Percentiles rank a stretch among this genome's conserved stretches.
phyloP scores from a whole-genome alignment of 2,329 filamentous ascomycete genomes.

The Periconia sp. region DNA sequence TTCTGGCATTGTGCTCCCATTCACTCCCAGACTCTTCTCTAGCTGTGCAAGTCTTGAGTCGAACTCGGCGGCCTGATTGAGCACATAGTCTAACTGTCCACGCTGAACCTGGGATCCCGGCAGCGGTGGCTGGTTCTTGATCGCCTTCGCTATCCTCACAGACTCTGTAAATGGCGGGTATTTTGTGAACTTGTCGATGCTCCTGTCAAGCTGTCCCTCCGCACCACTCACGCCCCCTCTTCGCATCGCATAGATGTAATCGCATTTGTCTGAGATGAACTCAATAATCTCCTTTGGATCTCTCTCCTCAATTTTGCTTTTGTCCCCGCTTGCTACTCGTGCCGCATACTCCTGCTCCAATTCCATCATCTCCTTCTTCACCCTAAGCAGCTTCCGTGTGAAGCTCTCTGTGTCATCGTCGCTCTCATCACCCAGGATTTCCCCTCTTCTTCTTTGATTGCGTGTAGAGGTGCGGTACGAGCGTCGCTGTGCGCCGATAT shows the following conservation, averaged over 20 bases:
- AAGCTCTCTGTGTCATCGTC: constrained; percentile 72
- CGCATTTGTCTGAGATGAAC: constrained; percentile 70
- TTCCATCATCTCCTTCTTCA: constrained; percentile 81
- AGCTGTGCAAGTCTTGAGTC: constrained; percentile 79
- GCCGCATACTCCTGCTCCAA: constrained; percentile 64
- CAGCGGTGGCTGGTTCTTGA: constrained; percentile 37
- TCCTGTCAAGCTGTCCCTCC: constrained; percentile 43
- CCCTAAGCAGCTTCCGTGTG: constrained; percentile 77
- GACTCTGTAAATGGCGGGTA: constrained; percentile 38
- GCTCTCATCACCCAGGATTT: constrained; percentile 73
- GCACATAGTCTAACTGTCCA: constrained; percentile 60
- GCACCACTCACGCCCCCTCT: constrained; percentile 43
- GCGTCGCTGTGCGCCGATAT: constrained; percentile 73
- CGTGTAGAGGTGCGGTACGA: constrained; percentile 80
- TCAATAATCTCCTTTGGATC: constrained; percentile 67
- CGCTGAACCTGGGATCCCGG: constrained; percentile 41
- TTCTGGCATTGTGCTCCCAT: constrained; percentile 70
- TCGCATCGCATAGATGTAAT: constrained; percentile 62
- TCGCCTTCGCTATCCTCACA: constrained; percentile 30
- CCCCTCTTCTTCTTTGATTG: constrained; percentile 67
- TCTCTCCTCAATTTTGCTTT: constrained; percentile 44
- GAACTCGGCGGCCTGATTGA: constrained; percentile 85
- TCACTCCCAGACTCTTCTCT: constrained; percentile 82
- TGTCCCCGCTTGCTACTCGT: constrained; percentile 51
- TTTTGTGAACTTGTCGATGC: constrained; percentile 41